Percentiles rank a stretch among this genome's conserved stretches.
phyloP scores from a whole-genome alignment of 2,329 filamentous ascomycete genomes.

The Ustilaginoidea virens region DNA sequence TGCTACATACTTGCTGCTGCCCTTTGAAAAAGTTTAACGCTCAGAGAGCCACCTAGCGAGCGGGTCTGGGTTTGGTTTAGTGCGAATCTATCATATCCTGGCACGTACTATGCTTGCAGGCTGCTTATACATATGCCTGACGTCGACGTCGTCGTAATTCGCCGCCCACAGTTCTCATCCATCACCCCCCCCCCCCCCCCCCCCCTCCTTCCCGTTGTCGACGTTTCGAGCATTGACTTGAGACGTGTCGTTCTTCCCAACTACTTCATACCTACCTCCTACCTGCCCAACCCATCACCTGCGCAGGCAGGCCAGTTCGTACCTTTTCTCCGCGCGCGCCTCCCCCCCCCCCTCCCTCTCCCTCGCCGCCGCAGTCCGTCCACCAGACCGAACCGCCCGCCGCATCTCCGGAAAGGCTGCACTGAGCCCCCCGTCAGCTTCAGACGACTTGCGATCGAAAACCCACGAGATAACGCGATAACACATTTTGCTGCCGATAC shows the following conservation, averaged over 20 bases:
- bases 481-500: too few species aligned
- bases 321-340: not conserved
- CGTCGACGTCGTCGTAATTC: conserved; percentile 4
- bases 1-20: too few species aligned
- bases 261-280: too few species aligned
- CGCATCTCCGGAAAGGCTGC: conserved; percentile 3
- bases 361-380: conserved; percentile 2
- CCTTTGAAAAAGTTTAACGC: too few species aligned
- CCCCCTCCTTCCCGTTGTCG: not conserved
- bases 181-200: not conserved
- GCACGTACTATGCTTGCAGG: not conserved
- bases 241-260: conserved; percentile 1
- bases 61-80: too few species aligned
- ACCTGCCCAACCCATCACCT: conserved; percentile 1
- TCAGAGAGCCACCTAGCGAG: too few species aligned
- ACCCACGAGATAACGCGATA: too few species aligned
- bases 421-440: conserved; percentile 3
- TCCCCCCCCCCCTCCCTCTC: not conserved
- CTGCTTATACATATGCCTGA: conserved; percentile 1
- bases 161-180: not conserved
- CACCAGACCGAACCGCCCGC: conserved; percentile 1
- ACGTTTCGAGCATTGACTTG: too few species aligned
- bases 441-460: not conserved
- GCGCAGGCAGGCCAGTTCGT: conserved; percentile 2
- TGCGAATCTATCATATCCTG: too few species aligned